Conservation (phyloP, 2,329 filamentous ascomycete genomes). For the Claviceps purpurea region DNA sequence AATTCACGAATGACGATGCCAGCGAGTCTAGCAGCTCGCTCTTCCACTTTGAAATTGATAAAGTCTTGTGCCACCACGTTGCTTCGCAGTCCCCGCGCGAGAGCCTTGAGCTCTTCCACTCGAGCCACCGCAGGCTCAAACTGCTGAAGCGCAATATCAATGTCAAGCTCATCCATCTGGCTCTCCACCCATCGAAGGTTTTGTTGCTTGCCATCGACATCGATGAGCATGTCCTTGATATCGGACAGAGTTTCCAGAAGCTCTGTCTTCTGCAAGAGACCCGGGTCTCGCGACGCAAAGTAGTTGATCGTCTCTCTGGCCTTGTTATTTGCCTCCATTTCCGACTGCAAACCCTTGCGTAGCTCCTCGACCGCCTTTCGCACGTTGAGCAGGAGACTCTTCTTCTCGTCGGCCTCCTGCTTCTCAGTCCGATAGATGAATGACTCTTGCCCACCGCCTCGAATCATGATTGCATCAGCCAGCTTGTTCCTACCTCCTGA, state of each 20-base stretch:
- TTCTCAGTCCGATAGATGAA: slow-evolving; percentile 92
- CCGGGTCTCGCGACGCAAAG: slow-evolving; percentile 65
- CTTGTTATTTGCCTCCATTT: slow-evolving; percentile 78
- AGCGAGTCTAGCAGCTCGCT: slow-evolving; percentile 66
- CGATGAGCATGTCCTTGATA: slow-evolving; percentile 79
- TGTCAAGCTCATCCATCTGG: slow-evolving; percentile 91
- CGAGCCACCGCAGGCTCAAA: slow-evolving; percentile 75
- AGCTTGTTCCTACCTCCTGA: slow-evolving; percentile 46
- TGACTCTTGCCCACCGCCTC: slow-evolving; percentile 73
- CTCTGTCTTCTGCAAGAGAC: slow-evolving; percentile 65
- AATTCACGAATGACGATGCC: slow-evolving; percentile 65
- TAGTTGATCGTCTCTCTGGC: slow-evolving; percentile 76
- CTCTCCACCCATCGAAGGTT: slow-evolving; percentile 91
- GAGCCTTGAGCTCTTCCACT: slow-evolving; percentile 70
- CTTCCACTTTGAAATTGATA: slow-evolving; percentile 81
- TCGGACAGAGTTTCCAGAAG: slow-evolving; percentile 66
- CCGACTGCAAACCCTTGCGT: slow-evolving; percentile 69
- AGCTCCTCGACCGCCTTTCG: slow-evolving; percentile 87
- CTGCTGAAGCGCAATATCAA: slow-evolving; percentile 80
- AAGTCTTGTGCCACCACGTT: slow-evolving; percentile 84
- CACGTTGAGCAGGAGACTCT: slow-evolving; percentile 71
- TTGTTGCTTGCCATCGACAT: slow-evolving; percentile 92
- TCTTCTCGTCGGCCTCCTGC: slow-evolving; percentile 65
- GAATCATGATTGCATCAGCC: slow-evolving; percentile 78
- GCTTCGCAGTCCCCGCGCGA: slow-evolving; percentile 69